Evolutionary conservation across 257 asterid genomes (phyloP).

Genomic region (Datura wrightii): DNA sequence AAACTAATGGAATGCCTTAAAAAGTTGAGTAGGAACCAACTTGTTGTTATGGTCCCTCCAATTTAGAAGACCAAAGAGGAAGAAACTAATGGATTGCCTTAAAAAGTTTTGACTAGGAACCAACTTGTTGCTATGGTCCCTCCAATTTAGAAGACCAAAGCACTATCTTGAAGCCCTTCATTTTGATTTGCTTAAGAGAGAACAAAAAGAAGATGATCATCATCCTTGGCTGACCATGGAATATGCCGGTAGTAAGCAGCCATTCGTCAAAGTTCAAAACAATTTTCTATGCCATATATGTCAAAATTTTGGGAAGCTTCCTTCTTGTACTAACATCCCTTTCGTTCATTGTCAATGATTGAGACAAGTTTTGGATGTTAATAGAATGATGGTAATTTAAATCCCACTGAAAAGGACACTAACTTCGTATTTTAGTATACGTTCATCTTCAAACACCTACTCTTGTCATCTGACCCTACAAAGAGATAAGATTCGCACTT

Average conservation of each 20-base stretch:
- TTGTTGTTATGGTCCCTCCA: slow-evolving; percentile 15
- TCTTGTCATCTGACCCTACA: slow-evolving; percentile 26
- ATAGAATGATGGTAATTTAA: background rate
- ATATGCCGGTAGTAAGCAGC: slow-evolving; percentile 10
- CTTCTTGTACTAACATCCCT: background rate
- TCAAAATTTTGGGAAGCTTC: slow-evolving; percentile 22
- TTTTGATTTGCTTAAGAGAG: background rate
- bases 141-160: background rate
- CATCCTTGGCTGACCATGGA: slow-evolving; percentile 4
- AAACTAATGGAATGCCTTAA: slow-evolving; percentile 4
- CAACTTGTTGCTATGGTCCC: slow-evolving; percentile 19
- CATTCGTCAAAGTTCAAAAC: slow-evolving; percentile 7
- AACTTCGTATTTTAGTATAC: background rate
- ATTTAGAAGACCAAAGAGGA: background rate
- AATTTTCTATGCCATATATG: background rate
- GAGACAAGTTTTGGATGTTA: slow-evolving; percentile 9
- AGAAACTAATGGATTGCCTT: background rate
- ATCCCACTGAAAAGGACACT: background rate
- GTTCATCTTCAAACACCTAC: slow-evolving; percentile 17
- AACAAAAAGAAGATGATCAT: slow-evolving; percentile 25
- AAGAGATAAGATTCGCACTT: background rate
- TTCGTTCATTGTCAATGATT: slow-evolving; percentile 27
- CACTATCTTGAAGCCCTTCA: background rate
- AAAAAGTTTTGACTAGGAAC: background rate
- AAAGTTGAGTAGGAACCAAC: slow-evolving; percentile 10